Evolutionary conservation across 1,284 basidiomycete genomes (phyloP).

Genomic region (Pyrrhoderma lamaoense): DNA sequence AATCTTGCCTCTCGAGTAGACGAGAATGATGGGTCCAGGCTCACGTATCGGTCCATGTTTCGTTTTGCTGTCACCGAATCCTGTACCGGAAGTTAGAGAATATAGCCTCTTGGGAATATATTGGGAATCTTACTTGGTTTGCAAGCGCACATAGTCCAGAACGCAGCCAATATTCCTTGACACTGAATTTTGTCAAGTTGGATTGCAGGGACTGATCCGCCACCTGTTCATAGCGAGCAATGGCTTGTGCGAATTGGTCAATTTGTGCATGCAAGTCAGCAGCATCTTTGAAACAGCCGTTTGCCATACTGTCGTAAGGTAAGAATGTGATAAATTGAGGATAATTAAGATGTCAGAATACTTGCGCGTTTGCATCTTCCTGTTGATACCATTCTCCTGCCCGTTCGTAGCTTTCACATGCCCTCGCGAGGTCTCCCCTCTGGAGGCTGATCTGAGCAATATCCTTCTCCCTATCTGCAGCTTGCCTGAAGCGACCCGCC

Average conservation of each 20-base stretch:
- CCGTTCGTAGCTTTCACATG: slow-evolving; percentile 85
- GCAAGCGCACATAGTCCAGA: slow-evolving; percentile 87
- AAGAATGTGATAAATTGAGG: neutral
- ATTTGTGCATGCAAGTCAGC: slow-evolving; percentile 92
- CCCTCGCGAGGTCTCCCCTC: slow-evolving; percentile 57
- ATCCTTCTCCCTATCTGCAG: slow-evolving; percentile 96
- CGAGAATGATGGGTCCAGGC: slow-evolving; percentile 74
- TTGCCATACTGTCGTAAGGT: slow-evolving; percentile 70
- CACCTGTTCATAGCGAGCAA: slow-evolving; percentile 85
- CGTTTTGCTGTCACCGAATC: slow-evolving; percentile 81
- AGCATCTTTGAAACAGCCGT: slow-evolving; percentile 92
- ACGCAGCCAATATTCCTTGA: slow-evolving; percentile 96
- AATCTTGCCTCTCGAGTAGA: slow-evolving; percentile 91
- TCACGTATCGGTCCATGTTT: slow-evolving; percentile 67
- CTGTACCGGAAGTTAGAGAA: slow-evolving; percentile 33
- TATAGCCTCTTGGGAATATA: neutral
- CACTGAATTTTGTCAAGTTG: slow-evolving; percentile 93
- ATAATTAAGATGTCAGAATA: slow-evolving; percentile 23
- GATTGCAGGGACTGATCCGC: slow-evolving; percentile 81
- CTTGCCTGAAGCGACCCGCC: slow-evolving; percentile 90
- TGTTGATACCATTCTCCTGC: slow-evolving; percentile 98
- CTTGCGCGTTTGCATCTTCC: slow-evolving; percentile 93
- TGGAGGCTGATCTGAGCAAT: slow-evolving; percentile 85
- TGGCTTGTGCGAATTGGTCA: slow-evolving; percentile 79
- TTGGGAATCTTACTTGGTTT: slow-evolving; percentile 56